These are phyloP conservation scores for Geranium incanum DNA, from an alignment of 441 rosid genomes.

Conservation along the genomic window DNA sequence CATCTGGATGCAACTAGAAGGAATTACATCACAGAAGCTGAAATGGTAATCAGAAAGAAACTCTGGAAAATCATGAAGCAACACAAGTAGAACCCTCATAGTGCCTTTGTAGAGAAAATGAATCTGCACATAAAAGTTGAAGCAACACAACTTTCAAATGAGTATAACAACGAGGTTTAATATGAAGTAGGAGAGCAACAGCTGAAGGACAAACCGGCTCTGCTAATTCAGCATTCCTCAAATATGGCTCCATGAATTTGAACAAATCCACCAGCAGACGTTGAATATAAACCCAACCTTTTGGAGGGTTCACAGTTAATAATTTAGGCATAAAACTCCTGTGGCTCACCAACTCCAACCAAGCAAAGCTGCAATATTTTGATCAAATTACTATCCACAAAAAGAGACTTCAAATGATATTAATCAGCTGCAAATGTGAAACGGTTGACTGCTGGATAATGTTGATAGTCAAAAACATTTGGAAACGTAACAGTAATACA, in stretches of 20 bases:
- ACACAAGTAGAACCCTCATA: conserved; percentile 25
- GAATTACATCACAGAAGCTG: conserved; percentile 28
- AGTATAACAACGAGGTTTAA: neutral
- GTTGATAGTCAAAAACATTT: neutral
- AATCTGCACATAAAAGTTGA: conserved; percentile 15
- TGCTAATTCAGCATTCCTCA: conserved; percentile 29
- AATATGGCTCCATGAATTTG: conserved; percentile 28
- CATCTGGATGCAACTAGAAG: conserved; percentile 30
- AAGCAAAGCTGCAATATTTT: conserved; percentile 22
- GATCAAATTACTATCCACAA: neutral
- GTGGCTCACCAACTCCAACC: conserved; percentile 30
- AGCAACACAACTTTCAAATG: neutral
- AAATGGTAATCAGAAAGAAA: conserved; percentile 29
- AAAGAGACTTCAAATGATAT: neutral
- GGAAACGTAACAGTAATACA: neutral
- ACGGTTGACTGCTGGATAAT: neutral
- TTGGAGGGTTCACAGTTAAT: conserved; percentile 23
- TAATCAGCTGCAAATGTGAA: neutral
- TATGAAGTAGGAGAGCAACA: neutral
- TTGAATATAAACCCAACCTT: conserved; percentile 27
- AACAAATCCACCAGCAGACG: conserved; percentile 25
- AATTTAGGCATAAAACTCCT: conserved; percentile 29
- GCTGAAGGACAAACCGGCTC: conserved; percentile 18
- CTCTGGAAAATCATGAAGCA: conserved; percentile 29
- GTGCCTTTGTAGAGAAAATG: conserved; percentile 29